Conservation (phyloP, 805 yeast genomes). For the Pichia paraexigua region DNA sequence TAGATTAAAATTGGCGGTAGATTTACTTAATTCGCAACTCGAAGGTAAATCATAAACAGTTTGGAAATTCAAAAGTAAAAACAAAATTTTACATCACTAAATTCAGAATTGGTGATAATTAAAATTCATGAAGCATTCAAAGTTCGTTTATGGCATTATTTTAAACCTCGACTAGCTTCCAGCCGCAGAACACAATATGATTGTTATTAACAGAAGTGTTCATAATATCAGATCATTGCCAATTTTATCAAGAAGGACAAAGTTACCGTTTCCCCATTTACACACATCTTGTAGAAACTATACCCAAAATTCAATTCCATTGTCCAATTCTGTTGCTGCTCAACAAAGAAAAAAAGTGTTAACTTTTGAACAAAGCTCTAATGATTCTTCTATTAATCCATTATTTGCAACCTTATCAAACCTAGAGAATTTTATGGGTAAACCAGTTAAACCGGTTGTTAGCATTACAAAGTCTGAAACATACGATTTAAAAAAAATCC, state of each 20-base stretch:
- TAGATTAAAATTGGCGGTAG: neutral
- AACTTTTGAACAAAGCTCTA: constrained; percentile 8
- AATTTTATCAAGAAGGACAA: neutral
- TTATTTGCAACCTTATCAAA: constrained; percentile 11
- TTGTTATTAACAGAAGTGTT: neutral
- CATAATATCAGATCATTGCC: neutral
- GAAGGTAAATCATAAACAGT: neutral
- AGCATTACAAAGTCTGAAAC: constrained; percentile 67
- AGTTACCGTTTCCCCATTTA: neutral
- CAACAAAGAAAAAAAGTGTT: constrained; percentile 11
- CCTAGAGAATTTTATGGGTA: constrained; percentile 2
- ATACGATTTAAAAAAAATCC: constrained; percentile 48
- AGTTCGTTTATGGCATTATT: too few species aligned
- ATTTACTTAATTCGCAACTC: too few species aligned
- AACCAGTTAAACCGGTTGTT: constrained; percentile 39
- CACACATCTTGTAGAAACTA: neutral
- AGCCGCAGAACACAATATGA: neutral
- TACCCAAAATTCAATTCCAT: neutral
- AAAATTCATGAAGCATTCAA: neutral
- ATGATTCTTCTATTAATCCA: constrained; percentile 12
- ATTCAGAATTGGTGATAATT: neutral
- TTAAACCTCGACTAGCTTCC: neutral
- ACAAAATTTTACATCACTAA: too few species aligned
- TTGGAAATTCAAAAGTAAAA: too few species aligned
- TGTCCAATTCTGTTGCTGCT: constrained; percentile 1